Conservation (phyloP, 108 stramenopile genomes). For the Fragilaria radians region DNA sequence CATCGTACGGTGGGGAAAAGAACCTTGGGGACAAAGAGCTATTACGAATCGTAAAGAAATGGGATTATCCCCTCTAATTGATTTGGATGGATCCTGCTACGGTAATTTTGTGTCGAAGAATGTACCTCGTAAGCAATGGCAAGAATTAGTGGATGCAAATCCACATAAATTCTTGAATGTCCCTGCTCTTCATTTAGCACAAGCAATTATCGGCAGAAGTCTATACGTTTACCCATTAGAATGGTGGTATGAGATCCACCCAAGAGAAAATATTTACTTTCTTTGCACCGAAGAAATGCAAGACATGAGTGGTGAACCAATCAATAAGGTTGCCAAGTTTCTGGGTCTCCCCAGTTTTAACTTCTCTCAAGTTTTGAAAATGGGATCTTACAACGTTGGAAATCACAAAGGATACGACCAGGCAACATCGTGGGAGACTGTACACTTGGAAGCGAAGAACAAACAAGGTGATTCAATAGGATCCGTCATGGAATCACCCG, state of each 20-base stretch:
- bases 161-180: conserved; percentile 54
- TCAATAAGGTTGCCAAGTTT: conserved; percentile 47
- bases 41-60: conserved; percentile 25
- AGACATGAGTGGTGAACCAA: conserved; percentile 23
- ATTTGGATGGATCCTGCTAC: conserved; percentile 70
- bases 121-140: conserved; percentile 64
- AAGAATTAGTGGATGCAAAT: conserved; percentile 33
- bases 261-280: conserved; percentile 41
- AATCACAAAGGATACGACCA: conserved; percentile 77
- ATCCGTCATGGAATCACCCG: background rate
- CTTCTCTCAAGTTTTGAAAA: conserved; percentile 34
- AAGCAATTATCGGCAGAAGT: conserved; percentile 63
- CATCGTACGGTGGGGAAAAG: background rate
- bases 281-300: conserved; percentile 73
- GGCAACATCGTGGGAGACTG: conserved; percentile 44
- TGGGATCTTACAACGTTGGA: conserved; percentile 70
- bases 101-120: conserved; percentile 23
- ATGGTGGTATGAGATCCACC: conserved; percentile 75
- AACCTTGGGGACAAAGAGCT: conserved; percentile 20
- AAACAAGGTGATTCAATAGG: background rate
- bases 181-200: conserved; percentile 47
- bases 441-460: conserved; percentile 4
- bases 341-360: conserved; percentile 66
- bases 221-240: conserved; percentile 70
- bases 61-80: conserved; percentile 40